Base-by-base conservation (phyloP, 1,139 yeast genomes). In the Suhomyces coccinellae region DNA sequence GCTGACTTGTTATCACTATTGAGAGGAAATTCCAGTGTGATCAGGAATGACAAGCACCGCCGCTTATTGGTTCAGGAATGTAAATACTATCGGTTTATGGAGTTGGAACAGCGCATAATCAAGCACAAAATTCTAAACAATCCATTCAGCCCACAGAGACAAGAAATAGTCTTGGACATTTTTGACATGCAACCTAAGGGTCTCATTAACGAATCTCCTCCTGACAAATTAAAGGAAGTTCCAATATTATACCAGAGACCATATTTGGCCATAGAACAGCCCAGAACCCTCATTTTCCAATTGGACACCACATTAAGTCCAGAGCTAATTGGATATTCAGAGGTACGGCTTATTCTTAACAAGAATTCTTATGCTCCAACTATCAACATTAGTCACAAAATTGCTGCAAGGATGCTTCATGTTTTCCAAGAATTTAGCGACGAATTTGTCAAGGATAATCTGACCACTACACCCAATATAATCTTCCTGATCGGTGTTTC, bases 81-180 rank as follows among this genome's bases (percentile, higher is more conserved):
- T 52, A 73, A 77, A 39, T 90, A 85, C 64, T 90, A 87, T 62
- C 73, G 95, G 42, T 85, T 90, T 55, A 65, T 80, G 42, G 90
- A 82, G 39, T 68, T 90, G 36, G 95, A 87, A 60, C 96, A 90
- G 64, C 67, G 75, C 48, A 63, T 89, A 32, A 61, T 86, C n/a
- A 77, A 76, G 36, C 79, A 76, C 53, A 64, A 63, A 30, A 72
- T 87, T 15, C 48, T 66, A 0, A 65, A 63, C 44, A 83, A 85
- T 55, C 85, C 87, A 0, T 72, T 77, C 51, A 58, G 73, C 1
- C 58, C 61, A 4, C 43, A 41, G 11, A 51, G 55, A 2, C 82
- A 80, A 51, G 90, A 85, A 51, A 85, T 89, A 10, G 55, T 80
- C 0, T 52, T 90, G 1, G 63, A 74, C 29, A 50, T 85, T 29